Evolutionary conservation across 495 filamentous ascomycete genomes (phyloP).

Genomic region (Penicillium riverlandense): DNA sequence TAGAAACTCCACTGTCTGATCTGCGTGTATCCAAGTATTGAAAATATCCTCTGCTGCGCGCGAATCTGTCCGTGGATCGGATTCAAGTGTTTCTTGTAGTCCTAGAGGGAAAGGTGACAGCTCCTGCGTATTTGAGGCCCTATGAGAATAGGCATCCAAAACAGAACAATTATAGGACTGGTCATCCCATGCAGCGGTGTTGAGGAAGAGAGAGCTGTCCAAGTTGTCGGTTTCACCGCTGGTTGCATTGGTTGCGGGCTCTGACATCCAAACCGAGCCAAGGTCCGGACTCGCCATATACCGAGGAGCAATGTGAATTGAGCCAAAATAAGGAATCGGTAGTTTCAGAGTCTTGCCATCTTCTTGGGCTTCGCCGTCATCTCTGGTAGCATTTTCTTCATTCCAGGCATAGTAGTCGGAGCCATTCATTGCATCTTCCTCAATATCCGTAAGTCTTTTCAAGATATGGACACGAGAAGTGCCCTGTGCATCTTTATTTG

Average conservation of each 20-base stretch:
- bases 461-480: not conserved
- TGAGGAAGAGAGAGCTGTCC: too few species aligned
- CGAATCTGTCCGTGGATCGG: too few species aligned
- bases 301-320: conserved; percentile 20
- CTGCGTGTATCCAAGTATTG: conserved; percentile 1
- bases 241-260: too few species aligned
- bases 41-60: not conserved
- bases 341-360: conserved; percentile 5
- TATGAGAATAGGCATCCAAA: too few species aligned
- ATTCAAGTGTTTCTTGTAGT: too few species aligned
- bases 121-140: too few species aligned
- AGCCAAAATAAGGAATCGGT: conserved; percentile 32
- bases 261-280: too few species aligned
- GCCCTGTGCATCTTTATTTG: conserved; percentile 20
- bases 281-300: not conserved
- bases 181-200: too few species aligned
- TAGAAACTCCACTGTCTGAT: too few species aligned
- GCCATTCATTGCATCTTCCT: conserved; percentile 10
- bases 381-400: not conserved
- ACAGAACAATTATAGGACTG: too few species aligned
- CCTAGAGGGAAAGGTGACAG: too few species aligned
- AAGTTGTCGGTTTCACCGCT: too few species aligned
- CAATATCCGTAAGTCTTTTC: conserved; percentile 2
- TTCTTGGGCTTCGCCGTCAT: conserved; percentile 1
- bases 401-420: not conserved